Evolutionary conservation across 2,329 filamentous ascomycete genomes (phyloP), one percentile per base, ranked within the genome.

Genomic region (Pyricularia grisea): DNA sequence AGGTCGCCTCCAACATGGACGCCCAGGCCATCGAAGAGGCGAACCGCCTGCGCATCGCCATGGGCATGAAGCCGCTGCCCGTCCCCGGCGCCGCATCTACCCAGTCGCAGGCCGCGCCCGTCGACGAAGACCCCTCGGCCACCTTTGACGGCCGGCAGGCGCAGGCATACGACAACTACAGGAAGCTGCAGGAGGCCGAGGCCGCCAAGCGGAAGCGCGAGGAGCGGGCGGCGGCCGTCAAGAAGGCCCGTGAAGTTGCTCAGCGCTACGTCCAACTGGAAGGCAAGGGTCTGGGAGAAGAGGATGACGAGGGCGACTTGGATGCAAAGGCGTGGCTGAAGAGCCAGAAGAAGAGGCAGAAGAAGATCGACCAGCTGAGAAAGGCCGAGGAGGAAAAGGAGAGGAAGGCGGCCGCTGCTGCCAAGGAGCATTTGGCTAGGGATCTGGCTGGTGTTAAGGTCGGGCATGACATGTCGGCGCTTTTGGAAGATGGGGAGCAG

Each of bases 381-480:
- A 88, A 88, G 76, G 76, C 83, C 68, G 92, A 93, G 71, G 88
- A 92, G 75, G 93, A 97, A 77, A 81, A 93, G 65, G 92, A 89
- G 11, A 92, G 92, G 71, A 86, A 86, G 11, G 85, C 82, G 3
- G 85, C 86, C 1, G 87, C 86, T 4, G 89, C 88, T 1, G 89
- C 81, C 20, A 77, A 83, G 25, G 78, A 94, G 74, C 97, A 97
- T 78, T 94, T 92, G 0, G 88, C 92, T 4, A 90, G 91, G 71
- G 94, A 98, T 76, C 83, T 98, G 66, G 91, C 93, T 0, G 95
- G 94, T 55, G 89, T 99, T 74, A 95, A 92, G 77, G 94, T 99
- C 68, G 94, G 90, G 4, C 95, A 99, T 77, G 93, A 97, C 77
- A 80, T 94, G 70, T 87, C 87, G 4, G 87, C 92, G 27, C 94